Base-by-base conservation (phyloP, 805 yeast species). In the Teunomyces cretensis region DNA sequence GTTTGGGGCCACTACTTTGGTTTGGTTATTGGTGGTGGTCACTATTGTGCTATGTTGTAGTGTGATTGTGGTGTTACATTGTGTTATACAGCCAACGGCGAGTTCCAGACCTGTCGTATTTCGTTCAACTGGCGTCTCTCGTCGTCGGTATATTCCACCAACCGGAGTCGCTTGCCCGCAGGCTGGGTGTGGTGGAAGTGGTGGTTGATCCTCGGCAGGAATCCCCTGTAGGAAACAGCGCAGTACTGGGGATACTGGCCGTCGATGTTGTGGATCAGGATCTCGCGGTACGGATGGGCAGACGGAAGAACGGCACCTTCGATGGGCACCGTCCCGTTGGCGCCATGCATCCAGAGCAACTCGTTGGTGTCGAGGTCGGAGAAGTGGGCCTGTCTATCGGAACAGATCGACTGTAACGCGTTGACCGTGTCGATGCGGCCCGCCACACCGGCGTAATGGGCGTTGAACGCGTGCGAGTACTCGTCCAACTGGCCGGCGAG, bases 281-380 rank as follows among this genome's bases (percentile, higher is more conserved):
- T 35, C 22, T 46, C 49, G 36, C 43, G 43, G 38, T 38, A 49
- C 27, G 53, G 53, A 16, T 46, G 43, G 24, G 13, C 17, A 12
- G 48, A 45, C 9, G 53, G 53, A 13, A 46, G 36, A 9, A 47
- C 44, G 31, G 47, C 45, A 7, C 50, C 50, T 30, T 37, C 42
- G n/a, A 45, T 35, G 14, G 12, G 6, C 6, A 11, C 38, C 12
- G 11, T 19, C 11, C 27, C 26, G 28, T 35, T n/a, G 4, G 28
- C 28, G 14, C 52, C 50, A 27, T 40, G 22, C 15, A 44, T 42
- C 48, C 49, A 49, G 30, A 47, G 37, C 42, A 47, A 41, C 13
- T 31, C 37, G 30, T 48, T 44, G 12, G 19, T 30, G 19, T 33
- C 45, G 35, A 39, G 41, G 38, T 49, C 53, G 27, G 48, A 38